Base-by-base conservation (phyloP, 768 basidiomycete species). In the Candolleomyces eurysporus region DNA sequence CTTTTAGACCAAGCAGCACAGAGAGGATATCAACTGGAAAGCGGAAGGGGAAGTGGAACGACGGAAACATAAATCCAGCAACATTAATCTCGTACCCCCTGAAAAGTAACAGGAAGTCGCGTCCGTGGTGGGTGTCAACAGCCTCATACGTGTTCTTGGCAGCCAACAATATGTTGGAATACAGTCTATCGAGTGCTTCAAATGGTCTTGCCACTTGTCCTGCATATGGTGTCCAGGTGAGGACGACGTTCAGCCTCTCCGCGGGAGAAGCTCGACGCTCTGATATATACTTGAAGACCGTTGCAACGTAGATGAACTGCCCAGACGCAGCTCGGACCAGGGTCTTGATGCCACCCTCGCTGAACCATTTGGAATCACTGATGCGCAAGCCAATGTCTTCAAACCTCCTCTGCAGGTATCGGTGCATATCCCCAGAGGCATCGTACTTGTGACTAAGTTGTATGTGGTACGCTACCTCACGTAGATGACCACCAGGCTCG, bases 301-400 rank as follows among this genome's bases (percentile, higher is more conserved):
- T 59, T 4, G 58, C 58, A 3, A 49, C 58, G n/a, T 59, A 59
- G 5, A 59, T 51, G 36, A 59, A 59, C 58, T 59, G 58, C 16
- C 58, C 58, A n/a, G 58, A 59, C 19, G 48, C 48, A 11, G 36
- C 17, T 22, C 10, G 21, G 8, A 59, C 49, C 19, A 59, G 26
- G 4, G 6, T 52, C 7, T 10, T 8, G 4, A 59, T 21, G 16
- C 10, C 45, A 16, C 22, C 21, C 22, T 59, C 36, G 11, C 26
- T 32, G 10, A 49, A 49, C 58, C 58, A 59, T 4, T 9, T 9
- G 32, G 48, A 48, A 36, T 43, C 19, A 30, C 31, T 7, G 17
- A 10, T 51, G 17, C 32, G 48, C 8, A 48, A 14, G 11, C 31
- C 49, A 42, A 51, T 51, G 3, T 31, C 32, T 2, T 32, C 17